phyloP scores from a whole-genome alignment of 169 alveolate species.

The Babesia divergens region DNA sequence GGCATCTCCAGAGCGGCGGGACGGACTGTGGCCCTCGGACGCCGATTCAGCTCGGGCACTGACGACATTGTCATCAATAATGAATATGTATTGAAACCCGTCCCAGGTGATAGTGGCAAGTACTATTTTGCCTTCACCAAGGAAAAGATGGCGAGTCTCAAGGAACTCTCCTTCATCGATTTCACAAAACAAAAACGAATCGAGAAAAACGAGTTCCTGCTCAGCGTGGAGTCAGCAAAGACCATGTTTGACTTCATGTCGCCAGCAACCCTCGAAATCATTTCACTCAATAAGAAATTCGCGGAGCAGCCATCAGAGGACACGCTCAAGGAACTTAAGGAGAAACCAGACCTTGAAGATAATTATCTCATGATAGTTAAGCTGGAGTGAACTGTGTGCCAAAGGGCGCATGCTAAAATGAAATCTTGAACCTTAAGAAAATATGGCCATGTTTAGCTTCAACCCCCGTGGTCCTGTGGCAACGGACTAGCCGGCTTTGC shows the following conservation, averaged over 20 bases:
- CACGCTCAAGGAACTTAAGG: slow-evolving; percentile 35
- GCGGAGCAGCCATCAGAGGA: slow-evolving; percentile 36
- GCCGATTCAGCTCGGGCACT: neutral
- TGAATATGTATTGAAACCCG: slow-evolving; percentile 26
- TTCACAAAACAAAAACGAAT: slow-evolving; percentile 33
- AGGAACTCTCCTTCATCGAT: slow-evolving; percentile 44
- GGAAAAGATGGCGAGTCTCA: slow-evolving; percentile 26
- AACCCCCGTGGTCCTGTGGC: neutral
- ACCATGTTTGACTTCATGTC: slow-evolving; percentile 56
- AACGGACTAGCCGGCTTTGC: neutral
- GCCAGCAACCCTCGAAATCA: slow-evolving; percentile 37
- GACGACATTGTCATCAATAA: neutral
- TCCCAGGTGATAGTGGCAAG: slow-evolving; percentile 17
- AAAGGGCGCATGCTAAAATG: neutral
- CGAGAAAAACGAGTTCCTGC: slow-evolving; percentile 30
- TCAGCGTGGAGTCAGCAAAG: slow-evolving; percentile 51
- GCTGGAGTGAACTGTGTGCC: neutral
- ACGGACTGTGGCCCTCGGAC: neutral
- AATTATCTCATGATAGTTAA: slow-evolving; percentile 42
- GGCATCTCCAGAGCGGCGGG: neutral
- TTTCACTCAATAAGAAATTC: slow-evolving; percentile 45
- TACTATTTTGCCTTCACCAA: slow-evolving; percentile 33
- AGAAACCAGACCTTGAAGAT: slow-evolving; percentile 36
- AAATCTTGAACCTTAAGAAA: neutral
- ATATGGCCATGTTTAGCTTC: neutral